Base-by-base conservation (phyloP, 1,284 basidiomycete genomes). In the Austroboletus olivaceoglutinosus region DNA sequence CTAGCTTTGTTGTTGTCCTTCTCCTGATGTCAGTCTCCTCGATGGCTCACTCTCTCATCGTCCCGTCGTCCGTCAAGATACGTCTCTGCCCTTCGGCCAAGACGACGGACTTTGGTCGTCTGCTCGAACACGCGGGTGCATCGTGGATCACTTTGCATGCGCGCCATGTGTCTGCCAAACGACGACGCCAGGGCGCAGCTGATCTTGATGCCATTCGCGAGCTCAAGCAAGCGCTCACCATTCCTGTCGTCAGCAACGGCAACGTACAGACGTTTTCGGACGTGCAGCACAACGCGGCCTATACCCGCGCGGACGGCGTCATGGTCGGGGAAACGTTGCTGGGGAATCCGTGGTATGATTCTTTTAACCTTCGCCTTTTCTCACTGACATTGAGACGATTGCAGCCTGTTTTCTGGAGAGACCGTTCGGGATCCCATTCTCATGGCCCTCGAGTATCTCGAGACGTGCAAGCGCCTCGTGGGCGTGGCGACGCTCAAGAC, bases 271-370 rank as follows among this genome's bases (percentile, higher is more conserved):
- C 65, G 13, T 82, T 76, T 69, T 65, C 67, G 30, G 83, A 91
- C 62, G 63, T 90, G 11, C 63, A 66, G 51, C 58, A 62, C 27
- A 89, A 89, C 60, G 61, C 77, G 44, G 59, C 64, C 9, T 68
- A 69, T 40, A 89, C 88, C 2, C 72, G 76, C n/a, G 85, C 86
- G 38, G 81, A 86, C 58, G 89, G 88, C 9, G 65, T 85, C 52
- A 91, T 91, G 88, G 83, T 89, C 3, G 89, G 85, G 9, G 87
- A 91, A 64, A 77, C 79, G 18, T 66, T 91, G 31, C 69, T 89
- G 8, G 80, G 76, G 23, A 86, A 89, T 66, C 86, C 88, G 29
- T 81, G 77, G 86, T 88, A 52, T 30, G 76, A 62, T 27, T 57
- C 42, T 36, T 42, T 15, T 16, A 36, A 15, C 4, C 22, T 19